Conservation (phyloP, 306 rosid genomes). For the Nissolia schottii region DNA sequence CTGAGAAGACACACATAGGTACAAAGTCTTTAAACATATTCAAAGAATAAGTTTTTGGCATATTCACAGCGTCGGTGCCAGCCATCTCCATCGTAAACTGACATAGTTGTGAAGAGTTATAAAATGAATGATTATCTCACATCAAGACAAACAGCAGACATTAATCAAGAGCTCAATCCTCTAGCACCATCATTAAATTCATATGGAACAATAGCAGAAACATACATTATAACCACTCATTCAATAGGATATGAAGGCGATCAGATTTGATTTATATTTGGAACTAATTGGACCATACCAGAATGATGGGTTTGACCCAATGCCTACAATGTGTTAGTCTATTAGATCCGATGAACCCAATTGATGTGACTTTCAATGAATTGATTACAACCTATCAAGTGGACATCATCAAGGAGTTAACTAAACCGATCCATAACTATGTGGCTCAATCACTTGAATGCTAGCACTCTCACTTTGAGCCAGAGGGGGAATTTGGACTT, state of each 20-base stretch:
- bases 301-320: too few relatives aligned
- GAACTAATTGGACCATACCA: too few relatives aligned
- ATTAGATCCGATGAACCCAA: too few relatives aligned
- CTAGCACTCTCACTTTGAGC: too few relatives aligned
- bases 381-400: too few relatives aligned
- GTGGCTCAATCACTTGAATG: too few relatives aligned
- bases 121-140: slow-evolving; percentile 4
- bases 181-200: neutral
- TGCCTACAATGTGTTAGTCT: too few relatives aligned
- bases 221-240: neutral
- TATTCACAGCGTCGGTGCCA: slow-evolving; percentile 50
- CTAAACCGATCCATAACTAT: too few relatives aligned
- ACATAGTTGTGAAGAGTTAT: slow-evolving; percentile 19
- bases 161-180: neutral
- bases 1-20: slow-evolving; percentile 93
- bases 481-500: too few relatives aligned
- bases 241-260: neutral
- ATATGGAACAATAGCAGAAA: neutral
- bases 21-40: slow-evolving; percentile 91
- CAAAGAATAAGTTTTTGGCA: slow-evolving; percentile 68
- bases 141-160: slow-evolving; percentile 4
- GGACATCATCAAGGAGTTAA: too few relatives aligned
- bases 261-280: too few relatives aligned
- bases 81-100: slow-evolving; percentile 98
- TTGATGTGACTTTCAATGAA: too few relatives aligned